phyloP scores from a whole-genome alignment of 148 eudicot species.

The Rhododendron vialii region DNA sequence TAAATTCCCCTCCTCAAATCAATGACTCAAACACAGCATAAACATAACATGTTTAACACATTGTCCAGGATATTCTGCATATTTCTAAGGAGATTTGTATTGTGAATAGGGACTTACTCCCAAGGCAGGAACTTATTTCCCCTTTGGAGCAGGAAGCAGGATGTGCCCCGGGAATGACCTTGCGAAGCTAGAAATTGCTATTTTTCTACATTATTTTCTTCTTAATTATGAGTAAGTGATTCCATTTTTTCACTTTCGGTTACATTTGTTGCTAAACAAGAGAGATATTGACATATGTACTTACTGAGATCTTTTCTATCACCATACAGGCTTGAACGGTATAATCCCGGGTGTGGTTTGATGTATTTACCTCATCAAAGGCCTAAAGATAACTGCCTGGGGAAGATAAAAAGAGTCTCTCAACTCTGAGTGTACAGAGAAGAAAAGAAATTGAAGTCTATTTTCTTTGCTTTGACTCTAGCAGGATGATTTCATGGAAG shows the following conservation, averaged over 20 bases:
- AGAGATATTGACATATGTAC: not conserved
- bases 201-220: constrained; percentile 87
- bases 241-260: not conserved
- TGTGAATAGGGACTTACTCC: constrained; percentile 47
- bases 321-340: constrained; percentile 58
- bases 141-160: constrained; percentile 80
- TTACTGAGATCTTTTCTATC: not conserved
- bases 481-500: not conserved
- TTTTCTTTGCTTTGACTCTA: not conserved
- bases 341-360: constrained; percentile 45
- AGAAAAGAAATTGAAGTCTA: not conserved
- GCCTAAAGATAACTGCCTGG: constrained; percentile 84
- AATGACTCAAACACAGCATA: not conserved
- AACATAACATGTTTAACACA: not conserved
- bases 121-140: constrained; percentile 71
- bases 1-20: not conserved
- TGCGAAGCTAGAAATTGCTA: constrained; percentile 82
- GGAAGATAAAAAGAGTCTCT: constrained; percentile 40
- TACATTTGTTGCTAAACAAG: not conserved
- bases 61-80: not conserved
- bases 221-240: constrained; percentile 57
- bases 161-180: constrained; percentile 94
- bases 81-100: not conserved
- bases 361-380: constrained; percentile 76
- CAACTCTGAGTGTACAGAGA: not conserved